Base-by-base conservation (phyloP, 257 asterid genomes). In the Ophiorrhiza pumila region DNA sequence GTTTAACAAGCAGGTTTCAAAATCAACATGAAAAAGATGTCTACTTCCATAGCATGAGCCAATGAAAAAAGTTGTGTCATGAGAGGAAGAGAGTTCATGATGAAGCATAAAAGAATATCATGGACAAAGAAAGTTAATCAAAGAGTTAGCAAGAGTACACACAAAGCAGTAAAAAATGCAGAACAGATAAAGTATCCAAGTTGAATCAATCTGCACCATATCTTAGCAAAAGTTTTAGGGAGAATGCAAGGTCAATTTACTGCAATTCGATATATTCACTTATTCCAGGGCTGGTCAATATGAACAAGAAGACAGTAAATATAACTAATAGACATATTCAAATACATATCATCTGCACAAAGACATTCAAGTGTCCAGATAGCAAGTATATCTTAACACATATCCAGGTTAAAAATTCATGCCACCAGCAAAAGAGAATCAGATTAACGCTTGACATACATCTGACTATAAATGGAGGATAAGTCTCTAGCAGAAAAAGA, bases 81-180 rank as follows among this genome's bases (percentile, higher is more conserved):
- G 68, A 45, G 43, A 66, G 56, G 74, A 66, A 45, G 65, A 45
- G 34, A 53, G 32, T 34, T 60, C 68, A n/a, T 25, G 29, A 53
- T 15, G 25, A 43, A 32, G 43, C 25, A 34, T 29, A 23, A 42
- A 29, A 42, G 15, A 41, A 58, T 29, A 25, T 31, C 7, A 72
- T 45, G 57, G 37, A 61, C 49, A 25, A 49, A 37, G 5, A 27
- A 23, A 55, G 61, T 50, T 18, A 17, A 47, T 34, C 34, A 56
- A 56, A 42, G 25, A 66, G 23, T 8, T 55, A 70, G 37, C 49
- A 22, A 8, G 4, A 27, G 56, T 5, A 32, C 64, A 42, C 6
- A 50, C 34, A 71, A 58, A 0, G 7, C n/a, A 47, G 45, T 29
- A 14, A 52, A 14, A n/a, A 34, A 7, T 4, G 25, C 4, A 34